Evolutionary conservation across 805 yeast species (phyloP), one percentile per base, ranked within the genome.

Genomic region (Ogataea degrootiae): DNA sequence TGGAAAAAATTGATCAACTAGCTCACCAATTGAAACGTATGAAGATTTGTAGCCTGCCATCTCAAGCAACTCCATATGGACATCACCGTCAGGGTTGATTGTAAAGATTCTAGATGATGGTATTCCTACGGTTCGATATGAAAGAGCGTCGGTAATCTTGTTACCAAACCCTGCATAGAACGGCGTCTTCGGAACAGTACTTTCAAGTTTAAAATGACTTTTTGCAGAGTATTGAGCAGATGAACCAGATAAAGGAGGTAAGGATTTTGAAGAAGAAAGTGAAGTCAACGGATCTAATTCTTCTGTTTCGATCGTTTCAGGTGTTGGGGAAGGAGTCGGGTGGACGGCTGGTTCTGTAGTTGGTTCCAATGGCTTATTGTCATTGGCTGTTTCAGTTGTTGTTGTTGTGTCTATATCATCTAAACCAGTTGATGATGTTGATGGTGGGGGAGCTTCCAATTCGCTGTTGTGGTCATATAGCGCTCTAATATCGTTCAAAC

Each of bases 121-220:
- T 9, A 94, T 87, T 5, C 94, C 90, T 7, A 94, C 98, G 9
- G 90, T 85, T 57, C 98, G 75, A 63, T 94, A 94, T 46, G 96
- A 87, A 45, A 94, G 77, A 6, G 98, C 98, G 69, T 94, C 99
- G 2, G 99, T 94, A 50, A 94, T 94, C 55, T 96, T 74, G 62
- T 94, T 94, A 31, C 99, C 99, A 66, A 94, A 94, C 0, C 99
- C 99, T 14, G 99, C 99, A 66, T 88, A 90, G 61, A 94, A 94
- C 4, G 97, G 97, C 0, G 92, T 85, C 42, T 78, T 70, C 34
- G 71, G 76, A 37, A 75, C 80, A 15, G 72, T 12, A 26, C n/a
- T 73, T 34, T 46, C 54, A 44, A 40, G 42, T 15, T 41, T 39
- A 37, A 15, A 26, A 21, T 43, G 34, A 5, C 37, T n/a, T 6